These are phyloP conservation scores for Aureobasidium lini DNA, from an alignment of 2,329 filamentous ascomycete species.

Conservation along the genomic window DNA sequence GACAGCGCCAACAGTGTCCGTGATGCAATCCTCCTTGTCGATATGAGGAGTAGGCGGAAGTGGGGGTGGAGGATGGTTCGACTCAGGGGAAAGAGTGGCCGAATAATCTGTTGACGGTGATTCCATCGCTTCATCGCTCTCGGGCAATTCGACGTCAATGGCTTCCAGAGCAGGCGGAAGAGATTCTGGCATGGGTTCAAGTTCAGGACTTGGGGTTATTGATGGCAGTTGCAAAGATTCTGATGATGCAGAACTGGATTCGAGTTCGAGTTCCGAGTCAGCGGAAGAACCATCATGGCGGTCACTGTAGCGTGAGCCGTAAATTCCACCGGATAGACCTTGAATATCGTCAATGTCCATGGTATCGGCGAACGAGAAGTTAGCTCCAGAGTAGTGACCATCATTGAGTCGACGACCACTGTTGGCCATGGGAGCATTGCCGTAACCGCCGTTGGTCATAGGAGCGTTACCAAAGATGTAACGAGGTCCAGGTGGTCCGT, in stretches of 20 bases:
- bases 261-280: conserved; percentile 18
- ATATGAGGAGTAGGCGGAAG: background rate
- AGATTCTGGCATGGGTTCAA: background rate
- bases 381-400: background rate
- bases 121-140: background rate
- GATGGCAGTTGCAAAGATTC: conserved; percentile 19
- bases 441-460: conserved; percentile 1
- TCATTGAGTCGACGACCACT: background rate
- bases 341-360: background rate
- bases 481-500: conserved; percentile 20
- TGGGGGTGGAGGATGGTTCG: background rate
- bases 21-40: conserved; percentile 54
- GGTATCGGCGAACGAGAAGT: background rate
- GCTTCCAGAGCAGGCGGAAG: background rate
- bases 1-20: conserved; percentile 93
- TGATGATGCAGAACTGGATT: conserved; percentile 20
- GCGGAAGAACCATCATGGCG: conserved; percentile 35
- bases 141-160: background rate
- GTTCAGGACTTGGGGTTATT: conserved; percentile 20
- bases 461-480: conserved; percentile 16
- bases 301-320: background rate
- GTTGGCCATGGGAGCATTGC: conserved; percentile 14
- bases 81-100: background rate
- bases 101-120: background rate
- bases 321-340: background rate